These are phyloP conservation scores for Cercophora samala DNA, from an alignment of 495 filamentous ascomycete species.

Conservation along the genomic window DNA sequence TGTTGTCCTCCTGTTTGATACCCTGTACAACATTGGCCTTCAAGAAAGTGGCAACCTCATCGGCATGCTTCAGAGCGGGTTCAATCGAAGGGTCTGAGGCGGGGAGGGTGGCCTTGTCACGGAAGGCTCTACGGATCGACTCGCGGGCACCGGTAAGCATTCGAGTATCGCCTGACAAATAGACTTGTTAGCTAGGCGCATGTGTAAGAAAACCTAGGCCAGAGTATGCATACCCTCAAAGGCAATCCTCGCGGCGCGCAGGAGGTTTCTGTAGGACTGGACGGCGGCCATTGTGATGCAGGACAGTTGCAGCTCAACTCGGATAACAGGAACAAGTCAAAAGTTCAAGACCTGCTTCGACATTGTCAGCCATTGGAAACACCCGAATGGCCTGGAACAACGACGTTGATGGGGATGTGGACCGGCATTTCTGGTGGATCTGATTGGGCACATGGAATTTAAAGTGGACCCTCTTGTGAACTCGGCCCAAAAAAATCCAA, in stretches of 20 bases:
- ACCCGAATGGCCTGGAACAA: neutral
- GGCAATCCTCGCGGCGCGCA: constrained; percentile 77
- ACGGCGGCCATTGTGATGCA: constrained; percentile 56
- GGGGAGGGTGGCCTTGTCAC: constrained; percentile 55
- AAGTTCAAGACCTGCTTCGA: neutral
- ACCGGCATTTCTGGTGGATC: neutral
- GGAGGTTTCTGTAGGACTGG: constrained; percentile 74
- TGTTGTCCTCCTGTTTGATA: constrained; percentile 54
- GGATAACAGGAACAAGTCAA: neutral
- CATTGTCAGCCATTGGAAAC: neutral
- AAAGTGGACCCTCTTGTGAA: constrained; percentile 6
- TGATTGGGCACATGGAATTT: constrained; percentile 14
- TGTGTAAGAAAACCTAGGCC: neutral
- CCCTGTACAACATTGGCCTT: constrained; percentile 88
- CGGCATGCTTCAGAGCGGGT: constrained; percentile 65
- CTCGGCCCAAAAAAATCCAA: constrained; percentile 23
- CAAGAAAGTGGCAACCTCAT: constrained; percentile 78
- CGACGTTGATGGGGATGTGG: neutral
- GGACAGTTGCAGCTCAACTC: neutral
- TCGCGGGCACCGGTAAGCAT: constrained; percentile 66
- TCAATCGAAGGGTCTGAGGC: constrained; percentile 49
- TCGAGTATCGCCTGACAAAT: constrained; percentile 58
- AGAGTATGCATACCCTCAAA: constrained; percentile 64
- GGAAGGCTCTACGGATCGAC: constrained; percentile 69
- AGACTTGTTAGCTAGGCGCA: neutral